These are phyloP conservation scores for Intubia oerlemansii DNA, from an alignment of 2,329 filamentous ascomycete genomes.

Conservation along the genomic window DNA sequence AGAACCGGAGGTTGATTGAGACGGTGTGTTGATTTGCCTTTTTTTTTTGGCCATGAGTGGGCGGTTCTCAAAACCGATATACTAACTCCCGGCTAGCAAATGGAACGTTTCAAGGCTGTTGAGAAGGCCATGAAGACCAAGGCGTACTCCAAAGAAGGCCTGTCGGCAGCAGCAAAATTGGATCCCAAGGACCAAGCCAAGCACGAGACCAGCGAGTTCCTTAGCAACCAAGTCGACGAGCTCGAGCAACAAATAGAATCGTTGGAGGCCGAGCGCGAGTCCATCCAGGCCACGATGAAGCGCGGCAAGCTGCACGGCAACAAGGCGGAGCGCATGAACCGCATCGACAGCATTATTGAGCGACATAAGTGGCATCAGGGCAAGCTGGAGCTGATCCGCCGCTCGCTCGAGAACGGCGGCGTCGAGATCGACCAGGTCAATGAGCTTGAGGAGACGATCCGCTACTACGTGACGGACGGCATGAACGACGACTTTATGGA, in stretches of 20 bases:
- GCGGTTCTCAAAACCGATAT: background rate
- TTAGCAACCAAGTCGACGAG: constrained; percentile 73
- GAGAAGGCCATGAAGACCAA: constrained; percentile 99
- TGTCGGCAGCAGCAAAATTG: constrained; percentile 76
- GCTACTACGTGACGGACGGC: constrained; percentile 85
- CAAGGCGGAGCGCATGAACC: constrained; percentile 73
- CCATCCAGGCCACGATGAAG: constrained; percentile 73
- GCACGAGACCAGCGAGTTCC: constrained; percentile 67
- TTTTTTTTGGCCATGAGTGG: background rate
- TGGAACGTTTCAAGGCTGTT: constrained; percentile 99
- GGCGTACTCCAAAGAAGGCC: constrained; percentile 93
- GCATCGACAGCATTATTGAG: constrained; percentile 68
- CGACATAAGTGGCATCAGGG: constrained; percentile 92
- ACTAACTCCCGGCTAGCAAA: too few species aligned
- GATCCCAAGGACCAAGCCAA: constrained; percentile 98
- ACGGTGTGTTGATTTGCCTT: constrained; percentile 71
- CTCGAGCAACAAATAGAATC: constrained; percentile 85
- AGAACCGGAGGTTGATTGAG: constrained; percentile 91
- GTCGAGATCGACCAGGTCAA: constrained; percentile 74
- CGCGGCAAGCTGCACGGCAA: constrained; percentile 75
- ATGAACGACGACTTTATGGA: constrained; percentile 79
- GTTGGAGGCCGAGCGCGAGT: constrained; percentile 75
- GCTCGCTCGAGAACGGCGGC: constrained; percentile 79
- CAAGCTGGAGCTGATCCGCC: constrained; percentile 76
- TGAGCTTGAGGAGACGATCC: constrained; percentile 78